phyloP scores from a whole-genome alignment of 345 rosid genomes.

The Alliaria petiolata region DNA sequence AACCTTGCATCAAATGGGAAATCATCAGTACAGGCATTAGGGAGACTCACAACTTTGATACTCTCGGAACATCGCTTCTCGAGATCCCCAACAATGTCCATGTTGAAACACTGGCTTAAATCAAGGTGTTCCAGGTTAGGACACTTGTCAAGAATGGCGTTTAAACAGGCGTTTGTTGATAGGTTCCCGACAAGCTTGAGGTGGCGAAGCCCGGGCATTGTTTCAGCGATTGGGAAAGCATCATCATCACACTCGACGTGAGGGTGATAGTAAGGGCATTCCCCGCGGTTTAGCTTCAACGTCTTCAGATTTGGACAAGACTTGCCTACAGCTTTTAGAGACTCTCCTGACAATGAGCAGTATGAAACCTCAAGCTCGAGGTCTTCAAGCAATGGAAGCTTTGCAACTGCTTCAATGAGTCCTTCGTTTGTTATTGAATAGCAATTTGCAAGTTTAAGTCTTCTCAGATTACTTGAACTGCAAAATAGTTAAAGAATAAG shows the following conservation, averaged over 20 bases:
- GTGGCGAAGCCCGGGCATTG: neutral
- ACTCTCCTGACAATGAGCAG: neutral
- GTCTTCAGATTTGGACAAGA: slow-evolving; percentile 24
- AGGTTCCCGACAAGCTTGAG: neutral
- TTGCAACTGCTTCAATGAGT: slow-evolving; percentile 35
- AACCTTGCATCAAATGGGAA: slow-evolving; percentile 28
- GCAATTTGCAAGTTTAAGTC: slow-evolving; percentile 41
- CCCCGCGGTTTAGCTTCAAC: slow-evolving; percentile 16
- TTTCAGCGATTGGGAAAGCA: neutral
- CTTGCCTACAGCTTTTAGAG: slow-evolving; percentile 11
- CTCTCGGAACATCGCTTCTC: neutral
- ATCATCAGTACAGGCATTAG: slow-evolving; percentile 28
- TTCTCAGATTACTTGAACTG: slow-evolving; percentile 46
- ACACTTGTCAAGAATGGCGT: neutral
- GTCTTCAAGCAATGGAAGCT: slow-evolving; percentile 56
- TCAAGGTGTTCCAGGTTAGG: neutral
- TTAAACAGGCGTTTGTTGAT: neutral
- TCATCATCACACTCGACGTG: neutral
- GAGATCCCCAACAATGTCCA: neutral
- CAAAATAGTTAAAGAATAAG: neutral
- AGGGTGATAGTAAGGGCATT: too few relatives aligned
- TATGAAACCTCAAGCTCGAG: slow-evolving; percentile 57
- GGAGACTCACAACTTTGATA: neutral
- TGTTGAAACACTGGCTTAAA: neutral
- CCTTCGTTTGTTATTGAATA: slow-evolving; percentile 38